Conservation (phyloP, 345 rosid genomes). For the Citropsis articulata region DNA sequence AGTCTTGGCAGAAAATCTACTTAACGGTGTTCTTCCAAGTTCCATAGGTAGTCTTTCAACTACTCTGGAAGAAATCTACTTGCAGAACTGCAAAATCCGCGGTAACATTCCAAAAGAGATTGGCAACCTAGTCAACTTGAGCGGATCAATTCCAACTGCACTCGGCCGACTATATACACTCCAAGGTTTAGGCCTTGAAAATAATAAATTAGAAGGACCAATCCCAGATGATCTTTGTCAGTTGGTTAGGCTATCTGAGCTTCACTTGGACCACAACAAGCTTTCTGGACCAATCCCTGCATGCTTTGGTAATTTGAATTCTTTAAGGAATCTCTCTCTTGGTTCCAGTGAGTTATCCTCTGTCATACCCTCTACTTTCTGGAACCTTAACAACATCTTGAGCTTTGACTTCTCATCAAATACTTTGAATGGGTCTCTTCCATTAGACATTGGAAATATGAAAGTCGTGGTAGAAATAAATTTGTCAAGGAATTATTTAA, state of each 20-base stretch:
- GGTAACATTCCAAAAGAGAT: constrained; percentile 21
- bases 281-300: constrained; percentile 9
- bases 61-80: background rate
- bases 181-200: background rate
- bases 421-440: background rate
- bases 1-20: background rate
- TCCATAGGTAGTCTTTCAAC: constrained; percentile 11
- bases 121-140: constrained; percentile 6
- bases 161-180: background rate
- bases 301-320: constrained; percentile 5
- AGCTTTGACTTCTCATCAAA: constrained; percentile 12
- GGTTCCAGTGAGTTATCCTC: constrained; percentile 4
- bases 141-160: constrained; percentile 11
- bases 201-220: constrained; percentile 7
- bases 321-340: constrained; percentile 1
- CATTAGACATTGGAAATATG: background rate
- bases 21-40: constrained; percentile 6
- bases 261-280: background rate
- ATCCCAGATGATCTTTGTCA: constrained; percentile 13
- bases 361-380: background rate
- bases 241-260: background rate
- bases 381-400: constrained; percentile 3
- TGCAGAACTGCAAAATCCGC: background rate
- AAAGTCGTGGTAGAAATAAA: background rate
- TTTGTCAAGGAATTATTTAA: constrained; percentile 14